A percentile compares a stretch with the other conserved stretches of the same genome.
Evolutionary conservation across 768 basidiomycete species (phyloP).

Genomic region (Suillus paluster): DNA sequence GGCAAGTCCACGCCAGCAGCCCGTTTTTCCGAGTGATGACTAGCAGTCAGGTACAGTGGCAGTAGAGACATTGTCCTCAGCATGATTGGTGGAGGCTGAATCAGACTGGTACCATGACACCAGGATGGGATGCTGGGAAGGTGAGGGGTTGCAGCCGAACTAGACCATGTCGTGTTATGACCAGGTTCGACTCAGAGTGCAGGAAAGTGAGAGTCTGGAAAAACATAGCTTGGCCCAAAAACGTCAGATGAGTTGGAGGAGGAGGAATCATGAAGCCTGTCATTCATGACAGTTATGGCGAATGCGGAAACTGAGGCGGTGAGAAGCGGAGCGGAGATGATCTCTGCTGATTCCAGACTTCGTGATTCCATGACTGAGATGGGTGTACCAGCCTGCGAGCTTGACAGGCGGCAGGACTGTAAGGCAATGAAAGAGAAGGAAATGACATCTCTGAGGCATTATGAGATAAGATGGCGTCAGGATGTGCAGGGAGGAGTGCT

Average conservation of each 20-base stretch:
- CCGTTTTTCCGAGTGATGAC: too few relatives aligned
- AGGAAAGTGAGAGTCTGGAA: neutral
- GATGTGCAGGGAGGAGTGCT: neutral
- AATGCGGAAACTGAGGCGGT: neutral
- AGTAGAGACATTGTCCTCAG: too few relatives aligned
- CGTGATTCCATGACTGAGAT: neutral
- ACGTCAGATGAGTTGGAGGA: too few relatives aligned
- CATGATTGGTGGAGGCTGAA: neutral
- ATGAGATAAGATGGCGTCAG: too few relatives aligned
- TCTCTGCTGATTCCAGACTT: neutral
- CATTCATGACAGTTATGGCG: too few relatives aligned
- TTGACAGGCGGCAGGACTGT: neutral
- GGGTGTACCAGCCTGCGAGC: neutral
- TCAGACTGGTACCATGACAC: too few relatives aligned
- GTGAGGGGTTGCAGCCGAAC: neutral
- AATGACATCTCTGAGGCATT: too few relatives aligned
- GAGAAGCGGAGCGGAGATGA: neutral
- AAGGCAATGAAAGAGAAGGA: neutral
- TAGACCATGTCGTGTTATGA: neutral
- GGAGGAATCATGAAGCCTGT: too few relatives aligned
- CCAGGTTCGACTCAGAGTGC: too few relatives aligned
- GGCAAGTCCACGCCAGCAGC: too few relatives aligned
- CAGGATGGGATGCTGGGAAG: too few relatives aligned
- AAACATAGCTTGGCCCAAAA: neutral
- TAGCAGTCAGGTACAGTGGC: too few relatives aligned